Base-by-base conservation (phyloP, 192 early-diverging fungal species). In the Linnemannia zychae region DNA sequence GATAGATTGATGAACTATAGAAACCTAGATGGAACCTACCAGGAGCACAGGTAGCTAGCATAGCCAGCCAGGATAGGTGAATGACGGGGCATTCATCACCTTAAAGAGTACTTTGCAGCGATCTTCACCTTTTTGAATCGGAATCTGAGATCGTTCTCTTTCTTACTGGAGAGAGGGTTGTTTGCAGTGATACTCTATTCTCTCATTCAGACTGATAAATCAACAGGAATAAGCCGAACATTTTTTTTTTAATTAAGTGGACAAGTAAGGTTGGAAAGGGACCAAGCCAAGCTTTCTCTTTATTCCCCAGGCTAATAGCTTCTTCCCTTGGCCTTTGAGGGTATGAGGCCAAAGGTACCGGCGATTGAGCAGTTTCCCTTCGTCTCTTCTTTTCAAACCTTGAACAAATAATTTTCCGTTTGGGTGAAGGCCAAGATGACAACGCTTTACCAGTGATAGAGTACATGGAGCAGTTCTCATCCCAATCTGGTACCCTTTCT, bases 371-470 rank as follows among this genome's bases (percentile, higher is more conserved):
- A 63, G 57, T 63, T 31, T 12, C 22, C 53, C 53, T n/a, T 53
- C 22, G 7, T 24, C 3, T 31, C 28, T 24, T 63, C 28, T 13
- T 57, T 3, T 4, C 7, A 63, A 63, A 63, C 57, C 24, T 63
- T 63, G 24, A 63, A 63, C 12, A 63, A 63, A 63, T 63, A 63
- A 63, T 63, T 63, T 63, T 63, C 57, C 57, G 57, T 33, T 31
- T 63, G 57, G 57, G 2, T 63, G 48, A 17, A 53, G 57, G 2
- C 31, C 9, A 17, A 53, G 9, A 44, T 44, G 9, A 44, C 40
- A 44, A 44, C 9, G 9, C 4, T 3, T 3, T 44, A 44, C 40
- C 40, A 9, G 40, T 44, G 40, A 44, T 9, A 44, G 40, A 44
- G 40, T 44, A 44, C 40, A 9, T 44, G 40, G 9, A 44, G 9